Conservation (phyloP, 768 basidiomycete genomes). For the Glaciozyma martinii region DNA sequence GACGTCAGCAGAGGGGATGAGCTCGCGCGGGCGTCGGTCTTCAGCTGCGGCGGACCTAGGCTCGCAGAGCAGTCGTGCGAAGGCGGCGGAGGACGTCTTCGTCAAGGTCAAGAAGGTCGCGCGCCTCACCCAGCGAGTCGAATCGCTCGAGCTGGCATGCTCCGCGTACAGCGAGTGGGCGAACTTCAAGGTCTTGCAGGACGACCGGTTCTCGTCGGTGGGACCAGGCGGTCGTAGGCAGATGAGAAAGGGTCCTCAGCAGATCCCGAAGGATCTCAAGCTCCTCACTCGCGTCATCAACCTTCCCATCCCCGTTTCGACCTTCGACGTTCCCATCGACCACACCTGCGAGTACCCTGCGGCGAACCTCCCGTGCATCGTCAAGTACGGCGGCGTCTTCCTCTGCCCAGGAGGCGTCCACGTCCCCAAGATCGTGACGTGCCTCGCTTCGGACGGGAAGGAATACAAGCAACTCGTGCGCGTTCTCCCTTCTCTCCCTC, state of each 20-base stretch:
- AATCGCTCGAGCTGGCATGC: conserved; percentile 27
- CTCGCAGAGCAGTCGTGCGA: conserved; percentile 12
- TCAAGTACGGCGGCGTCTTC: conserved; percentile 53
- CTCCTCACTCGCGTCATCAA: conserved; percentile 48
- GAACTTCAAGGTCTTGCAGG: neutral
- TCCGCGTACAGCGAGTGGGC: conserved; percentile 33
- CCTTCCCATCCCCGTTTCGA: conserved; percentile 74
- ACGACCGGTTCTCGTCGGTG: neutral
- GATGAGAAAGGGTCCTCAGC: conserved; percentile 5
- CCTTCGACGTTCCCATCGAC: conserved; percentile 61
- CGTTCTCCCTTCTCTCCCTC: conserved; percentile 9
- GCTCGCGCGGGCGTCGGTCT: conserved; percentile 14
- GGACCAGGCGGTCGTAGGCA: neutral
- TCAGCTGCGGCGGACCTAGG: neutral
- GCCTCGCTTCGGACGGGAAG: conserved; percentile 57
- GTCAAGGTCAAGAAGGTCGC: conserved; percentile 3
- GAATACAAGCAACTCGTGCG: conserved; percentile 71
- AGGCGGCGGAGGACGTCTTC: conserved; percentile 31
- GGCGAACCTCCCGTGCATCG: conserved; percentile 54
- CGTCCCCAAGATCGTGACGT: conserved; percentile 67
- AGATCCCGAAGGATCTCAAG: conserved; percentile 27
- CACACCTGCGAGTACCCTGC: conserved; percentile 57
- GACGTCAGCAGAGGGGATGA: neutral
- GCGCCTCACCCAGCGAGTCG: conserved; percentile 4
- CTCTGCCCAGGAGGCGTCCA: conserved; percentile 66